These are phyloP conservation scores for Amanita pseudoporphyria DNA, from an alignment of 768 basidiomycete genomes.

Conservation along the genomic window DNA sequence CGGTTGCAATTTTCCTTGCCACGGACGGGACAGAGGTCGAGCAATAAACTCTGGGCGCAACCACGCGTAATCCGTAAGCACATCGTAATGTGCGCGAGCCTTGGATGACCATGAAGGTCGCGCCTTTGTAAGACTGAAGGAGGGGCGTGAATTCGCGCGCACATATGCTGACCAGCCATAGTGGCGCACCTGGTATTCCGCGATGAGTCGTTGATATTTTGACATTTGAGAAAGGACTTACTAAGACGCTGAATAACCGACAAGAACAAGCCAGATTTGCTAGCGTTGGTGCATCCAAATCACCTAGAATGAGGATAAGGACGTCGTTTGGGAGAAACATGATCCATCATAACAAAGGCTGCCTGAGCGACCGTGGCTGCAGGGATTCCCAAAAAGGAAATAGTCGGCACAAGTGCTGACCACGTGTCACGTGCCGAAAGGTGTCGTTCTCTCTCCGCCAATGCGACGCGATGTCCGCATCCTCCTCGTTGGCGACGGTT, in stretches of 20 bases:
- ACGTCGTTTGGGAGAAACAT: constrained; percentile 42
- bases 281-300: constrained; percentile 35
- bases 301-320: constrained; percentile 40
- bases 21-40: constrained; percentile 51
- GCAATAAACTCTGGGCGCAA: constrained; percentile 40
- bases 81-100: constrained; percentile 38
- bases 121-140: constrained; percentile 38
- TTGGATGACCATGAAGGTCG: constrained; percentile 35
- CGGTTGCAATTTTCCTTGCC: constrained; percentile 49
- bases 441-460: constrained; percentile 9
- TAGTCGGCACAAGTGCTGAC: background rate
- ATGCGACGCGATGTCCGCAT: constrained; percentile 95
- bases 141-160: constrained; percentile 41
- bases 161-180: constrained; percentile 53
- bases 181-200: constrained; percentile 37
- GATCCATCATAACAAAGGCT: background rate
- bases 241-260: constrained; percentile 29
- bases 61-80: constrained; percentile 49
- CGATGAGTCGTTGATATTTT: constrained; percentile 3
- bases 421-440: constrained; percentile 11
- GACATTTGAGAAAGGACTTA: constrained; percentile 20
- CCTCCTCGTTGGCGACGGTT: constrained; percentile 85
- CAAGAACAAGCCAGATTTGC: constrained; percentile 31
- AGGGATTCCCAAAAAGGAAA: background rate
- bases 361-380: no score